phyloP scores from a whole-genome alignment of 2,329 filamentous ascomycete genomes.

The Zymoseptoria passerinii region DNA sequence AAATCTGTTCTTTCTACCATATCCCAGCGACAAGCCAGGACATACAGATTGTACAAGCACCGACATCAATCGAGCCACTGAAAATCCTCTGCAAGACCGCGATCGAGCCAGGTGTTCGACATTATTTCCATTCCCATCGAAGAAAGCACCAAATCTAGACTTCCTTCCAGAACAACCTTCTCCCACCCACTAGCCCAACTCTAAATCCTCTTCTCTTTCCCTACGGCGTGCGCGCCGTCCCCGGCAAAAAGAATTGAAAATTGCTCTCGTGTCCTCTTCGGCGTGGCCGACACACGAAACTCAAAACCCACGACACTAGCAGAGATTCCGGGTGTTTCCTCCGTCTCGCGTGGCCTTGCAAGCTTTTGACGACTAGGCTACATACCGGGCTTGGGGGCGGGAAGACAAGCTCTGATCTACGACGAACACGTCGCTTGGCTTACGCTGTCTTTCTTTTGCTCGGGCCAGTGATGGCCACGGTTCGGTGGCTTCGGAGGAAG shows the following conservation, averaged over 20 bases:
- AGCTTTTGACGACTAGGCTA: too few relatives aligned
- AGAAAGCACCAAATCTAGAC: not conserved
- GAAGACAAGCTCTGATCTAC: not conserved
- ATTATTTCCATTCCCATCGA: not conserved
- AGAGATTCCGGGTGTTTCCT: not conserved
- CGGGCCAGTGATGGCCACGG: too few relatives aligned
- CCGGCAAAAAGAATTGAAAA: not conserved
- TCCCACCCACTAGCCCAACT: not conserved
- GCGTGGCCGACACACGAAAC: not conserved
- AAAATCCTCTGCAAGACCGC: not conserved
- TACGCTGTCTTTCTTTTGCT: not conserved
- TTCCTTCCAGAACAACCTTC: not conserved
- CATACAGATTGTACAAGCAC: not conserved
- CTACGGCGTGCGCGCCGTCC: too few relatives aligned
- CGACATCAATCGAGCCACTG: not conserved
- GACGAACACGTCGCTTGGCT: not conserved
- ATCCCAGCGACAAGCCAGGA: not conserved
- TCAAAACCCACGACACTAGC: not conserved
- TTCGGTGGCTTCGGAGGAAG: not conserved
- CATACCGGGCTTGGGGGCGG: too few relatives aligned
- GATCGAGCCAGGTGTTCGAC: not conserved
- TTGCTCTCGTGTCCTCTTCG: not conserved
- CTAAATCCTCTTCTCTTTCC: not conserved
- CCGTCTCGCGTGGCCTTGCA: too few relatives aligned
- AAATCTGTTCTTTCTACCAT: not conserved